Evolutionary conservation across 1,284 basidiomycete genomes (phyloP).

Genomic region (Stygiomarasmius scandens): DNA sequence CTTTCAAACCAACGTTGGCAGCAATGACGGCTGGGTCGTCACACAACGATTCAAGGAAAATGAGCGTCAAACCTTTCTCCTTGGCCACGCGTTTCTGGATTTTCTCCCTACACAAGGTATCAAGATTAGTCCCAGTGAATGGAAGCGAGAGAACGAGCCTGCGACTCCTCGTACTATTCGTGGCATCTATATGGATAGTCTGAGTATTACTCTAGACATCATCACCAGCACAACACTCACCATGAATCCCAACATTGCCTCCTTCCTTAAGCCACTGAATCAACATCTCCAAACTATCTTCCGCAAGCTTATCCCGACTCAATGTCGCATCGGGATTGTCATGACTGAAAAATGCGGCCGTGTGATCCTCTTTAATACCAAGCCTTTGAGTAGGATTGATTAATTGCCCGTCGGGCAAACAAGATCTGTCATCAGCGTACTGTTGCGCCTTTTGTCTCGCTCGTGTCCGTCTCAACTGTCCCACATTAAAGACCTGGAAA

Average conservation of each 20-base stretch:
- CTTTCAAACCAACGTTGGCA: constrained; percentile 95
- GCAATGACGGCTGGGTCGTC: constrained; percentile 94
- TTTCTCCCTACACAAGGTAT: constrained; percentile 58
- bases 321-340: constrained; percentile 80
- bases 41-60: constrained; percentile 95
- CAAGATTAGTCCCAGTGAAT: neutral
- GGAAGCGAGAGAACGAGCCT: constrained; percentile 44
- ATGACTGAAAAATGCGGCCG: constrained; percentile 90
- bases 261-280: constrained; percentile 94
- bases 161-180: constrained; percentile 52
- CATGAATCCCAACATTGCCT: constrained; percentile 98
- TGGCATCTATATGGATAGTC: constrained; percentile 11
- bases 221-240: constrained; percentile 42
- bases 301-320: constrained; percentile 83
- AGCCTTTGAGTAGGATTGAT: constrained; percentile 43
- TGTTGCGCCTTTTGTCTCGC: constrained; percentile 78
- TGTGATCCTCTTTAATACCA: constrained; percentile 89
- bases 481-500: constrained; percentile 94
- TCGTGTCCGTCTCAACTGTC: constrained; percentile 88
- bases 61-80: constrained; percentile 88
- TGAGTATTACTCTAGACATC: neutral
- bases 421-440: constrained; percentile 42
- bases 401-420: neutral
- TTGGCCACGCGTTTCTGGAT: constrained; percentile 82
- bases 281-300: constrained; percentile 92